phyloP scores from a whole-genome alignment of 2,329 filamentous ascomycete species.

The Epichloe bromicola region DNA sequence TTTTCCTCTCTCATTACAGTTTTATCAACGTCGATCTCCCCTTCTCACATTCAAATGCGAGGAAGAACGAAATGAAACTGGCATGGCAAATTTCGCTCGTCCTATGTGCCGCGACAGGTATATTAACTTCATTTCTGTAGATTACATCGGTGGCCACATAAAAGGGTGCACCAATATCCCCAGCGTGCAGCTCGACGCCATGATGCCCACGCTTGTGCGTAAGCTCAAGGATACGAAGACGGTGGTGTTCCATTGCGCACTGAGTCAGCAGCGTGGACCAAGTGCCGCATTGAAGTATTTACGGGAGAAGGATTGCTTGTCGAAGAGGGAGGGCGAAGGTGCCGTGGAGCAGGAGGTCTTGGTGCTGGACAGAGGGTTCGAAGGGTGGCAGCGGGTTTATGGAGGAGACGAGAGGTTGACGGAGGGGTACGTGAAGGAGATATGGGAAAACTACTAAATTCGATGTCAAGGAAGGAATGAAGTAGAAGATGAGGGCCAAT shows the following conservation, averaged over 20 bases:
- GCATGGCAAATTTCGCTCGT: too few relatives aligned
- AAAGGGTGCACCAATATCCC: constrained; percentile 64
- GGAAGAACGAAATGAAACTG: too few relatives aligned
- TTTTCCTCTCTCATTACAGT: not conserved
- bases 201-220: constrained; percentile 70
- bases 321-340: constrained; percentile 15
- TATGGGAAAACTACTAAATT: constrained; percentile 54
- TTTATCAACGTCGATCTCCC: too few relatives aligned
- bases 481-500: not conserved
- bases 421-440: constrained; percentile 69
- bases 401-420: constrained; percentile 70
- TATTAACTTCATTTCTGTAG: constrained; percentile 27
- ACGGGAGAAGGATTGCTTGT: constrained; percentile 48
- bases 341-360: constrained; percentile 53
- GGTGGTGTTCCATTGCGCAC: constrained; percentile 87
- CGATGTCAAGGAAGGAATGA: not conserved
- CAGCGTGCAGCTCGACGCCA: constrained; percentile 56
- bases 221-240: constrained; percentile 63
- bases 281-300: constrained; percentile 71
- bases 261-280: constrained; percentile 84
- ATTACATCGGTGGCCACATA: constrained; percentile 88
- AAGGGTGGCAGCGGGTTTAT: constrained; percentile 75
- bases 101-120: too few relatives aligned
- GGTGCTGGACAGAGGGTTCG: constrained; percentile 74
- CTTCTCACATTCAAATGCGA: too few relatives aligned